Evolutionary conservation across 768 basidiomycete species (phyloP).

Genomic region (Boletus patriciae): DNA sequence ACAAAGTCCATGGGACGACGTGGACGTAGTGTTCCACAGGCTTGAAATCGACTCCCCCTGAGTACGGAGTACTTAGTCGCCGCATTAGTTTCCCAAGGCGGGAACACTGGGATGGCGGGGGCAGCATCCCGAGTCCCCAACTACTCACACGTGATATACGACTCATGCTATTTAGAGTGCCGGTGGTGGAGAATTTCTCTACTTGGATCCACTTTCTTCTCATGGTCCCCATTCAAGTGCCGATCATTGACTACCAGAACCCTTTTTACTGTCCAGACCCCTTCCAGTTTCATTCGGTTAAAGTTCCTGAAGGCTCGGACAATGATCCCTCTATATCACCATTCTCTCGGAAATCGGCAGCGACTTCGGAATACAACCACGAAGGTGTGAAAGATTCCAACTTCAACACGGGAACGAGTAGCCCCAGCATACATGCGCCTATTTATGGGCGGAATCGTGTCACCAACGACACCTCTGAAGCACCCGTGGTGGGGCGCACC

Average conservation of each 20-base stretch:
- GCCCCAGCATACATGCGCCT: neutral
- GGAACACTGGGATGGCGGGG: no score
- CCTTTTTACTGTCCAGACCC: slow-evolving; percentile 56
- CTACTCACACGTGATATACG: no score
- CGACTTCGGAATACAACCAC: neutral
- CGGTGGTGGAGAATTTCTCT: no score
- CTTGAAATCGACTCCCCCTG: no score
- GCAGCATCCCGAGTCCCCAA: no score
- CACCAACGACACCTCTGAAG: slow-evolving; percentile 11
- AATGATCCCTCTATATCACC: neutral
- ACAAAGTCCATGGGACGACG: neutral
- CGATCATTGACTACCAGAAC: slow-evolving; percentile 51
- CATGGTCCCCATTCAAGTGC: slow-evolving; percentile 14
- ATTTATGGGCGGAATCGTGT: neutral
- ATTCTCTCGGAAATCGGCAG: slow-evolving; percentile 4
- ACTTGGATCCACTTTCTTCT: neutral
- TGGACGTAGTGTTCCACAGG: neutral
- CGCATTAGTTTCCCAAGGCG: no score
- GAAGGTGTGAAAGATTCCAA: neutral
- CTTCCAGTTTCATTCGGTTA: slow-evolving; percentile 15
- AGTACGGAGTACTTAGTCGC: no score
- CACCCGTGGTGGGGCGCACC: neutral
- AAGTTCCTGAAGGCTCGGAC: slow-evolving; percentile 1
- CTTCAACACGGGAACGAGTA: neutral
- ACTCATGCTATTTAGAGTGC: no score